phyloP scores from a whole-genome alignment of 2,329 filamentous ascomycete species.

The Neophaeococcomyces aloes region DNA sequence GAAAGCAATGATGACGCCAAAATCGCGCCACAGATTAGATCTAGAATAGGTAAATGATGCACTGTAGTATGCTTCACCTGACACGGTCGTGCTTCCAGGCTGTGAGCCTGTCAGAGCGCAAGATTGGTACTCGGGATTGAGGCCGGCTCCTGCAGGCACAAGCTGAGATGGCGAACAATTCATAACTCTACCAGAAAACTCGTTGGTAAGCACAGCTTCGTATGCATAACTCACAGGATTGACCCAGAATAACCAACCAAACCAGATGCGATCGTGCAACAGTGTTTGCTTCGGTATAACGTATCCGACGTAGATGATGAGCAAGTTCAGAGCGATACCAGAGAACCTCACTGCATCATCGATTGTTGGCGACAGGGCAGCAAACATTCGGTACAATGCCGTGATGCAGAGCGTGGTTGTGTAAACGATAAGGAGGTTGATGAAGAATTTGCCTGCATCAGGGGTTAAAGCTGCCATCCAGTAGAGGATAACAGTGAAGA shows the following conservation, averaged over 20 bases:
- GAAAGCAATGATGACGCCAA: constrained; percentile 67
- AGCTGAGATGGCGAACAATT: constrained; percentile 49
- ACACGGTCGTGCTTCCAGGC: constrained; percentile 40
- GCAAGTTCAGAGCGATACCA: constrained; percentile 51
- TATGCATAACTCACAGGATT: constrained; percentile 52
- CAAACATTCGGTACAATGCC: constrained; percentile 56
- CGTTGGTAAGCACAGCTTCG: constrained; percentile 57
- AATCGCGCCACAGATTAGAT: constrained; percentile 58
- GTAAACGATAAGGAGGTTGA: constrained; percentile 55
- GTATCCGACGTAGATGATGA: constrained; percentile 56
- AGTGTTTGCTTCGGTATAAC: constrained; percentile 56
- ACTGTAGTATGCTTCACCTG: constrained; percentile 45
- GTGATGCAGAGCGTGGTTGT: constrained; percentile 53
- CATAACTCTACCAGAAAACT: constrained; percentile 49
- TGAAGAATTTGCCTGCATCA: constrained; percentile 54
- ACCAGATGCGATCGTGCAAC: constrained; percentile 52
- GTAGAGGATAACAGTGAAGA: constrained; percentile 55
- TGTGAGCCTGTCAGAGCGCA: constrained; percentile 51
- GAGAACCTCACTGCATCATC: constrained; percentile 57
- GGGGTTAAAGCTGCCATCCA: constrained; percentile 53
- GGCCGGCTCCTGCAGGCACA: constrained; percentile 48
- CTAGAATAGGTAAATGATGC: constrained; percentile 43
- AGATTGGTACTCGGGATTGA: constrained; percentile 49
- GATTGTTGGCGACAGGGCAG: constrained; percentile 51
- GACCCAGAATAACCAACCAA: constrained; percentile 51